These are phyloP conservation scores for Peniophora sp. DNA, from an alignment of 1,284 basidiomycete genomes.

Conservation along the genomic window DNA sequence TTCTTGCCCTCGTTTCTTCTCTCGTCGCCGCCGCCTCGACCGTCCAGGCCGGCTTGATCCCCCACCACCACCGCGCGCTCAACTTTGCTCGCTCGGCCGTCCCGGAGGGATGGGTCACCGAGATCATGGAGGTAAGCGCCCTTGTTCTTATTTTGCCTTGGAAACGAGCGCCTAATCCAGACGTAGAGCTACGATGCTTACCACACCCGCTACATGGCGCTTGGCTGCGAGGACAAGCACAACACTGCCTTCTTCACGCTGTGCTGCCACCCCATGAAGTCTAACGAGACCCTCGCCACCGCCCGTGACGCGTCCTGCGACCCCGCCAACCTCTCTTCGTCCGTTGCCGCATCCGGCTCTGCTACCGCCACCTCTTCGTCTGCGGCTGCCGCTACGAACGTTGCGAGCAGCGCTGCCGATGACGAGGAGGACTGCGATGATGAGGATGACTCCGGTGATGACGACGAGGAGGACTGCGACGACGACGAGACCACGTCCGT, in stretches of 20 bases:
- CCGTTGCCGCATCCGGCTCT: conserved; percentile 9
- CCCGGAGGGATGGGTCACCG: conserved; percentile 27
- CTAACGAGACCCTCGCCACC: conserved; percentile 37
- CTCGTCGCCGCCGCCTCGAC: conserved; percentile 38
- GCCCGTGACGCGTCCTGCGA: conserved; percentile 47
- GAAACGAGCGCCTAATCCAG: neutral
- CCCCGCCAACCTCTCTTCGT: conserved; percentile 19
- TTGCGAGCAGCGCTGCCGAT: conserved; percentile 9
- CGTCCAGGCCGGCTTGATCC: conserved; percentile 38
- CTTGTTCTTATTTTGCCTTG: neutral
- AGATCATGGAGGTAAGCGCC: conserved; percentile 23
- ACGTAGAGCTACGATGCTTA: conserved; percentile 48
- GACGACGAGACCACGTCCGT: conserved; percentile 14
- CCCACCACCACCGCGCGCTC: conserved; percentile 32
- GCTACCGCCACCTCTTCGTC: conserved; percentile 14
- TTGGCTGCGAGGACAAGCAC: conserved; percentile 55
- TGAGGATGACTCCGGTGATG: conserved; percentile 16
- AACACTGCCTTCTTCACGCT: conserved; percentile 57
- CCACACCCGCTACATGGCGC: conserved; percentile 54
- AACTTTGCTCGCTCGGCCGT: no score
- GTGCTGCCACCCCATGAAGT: conserved; percentile 49
- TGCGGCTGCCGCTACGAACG: conserved; percentile 5
- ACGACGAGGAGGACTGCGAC: conserved; percentile 16
- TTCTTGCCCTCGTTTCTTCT: conserved; percentile 38
- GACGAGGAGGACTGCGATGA: conserved; percentile 20